A percentile compares a stretch with the other conserved stretches of the same genome.
These are phyloP conservation scores for Desmodesmus armatus DNA, from an alignment of 139 green algal genomes.

Conservation along the genomic window DNA sequence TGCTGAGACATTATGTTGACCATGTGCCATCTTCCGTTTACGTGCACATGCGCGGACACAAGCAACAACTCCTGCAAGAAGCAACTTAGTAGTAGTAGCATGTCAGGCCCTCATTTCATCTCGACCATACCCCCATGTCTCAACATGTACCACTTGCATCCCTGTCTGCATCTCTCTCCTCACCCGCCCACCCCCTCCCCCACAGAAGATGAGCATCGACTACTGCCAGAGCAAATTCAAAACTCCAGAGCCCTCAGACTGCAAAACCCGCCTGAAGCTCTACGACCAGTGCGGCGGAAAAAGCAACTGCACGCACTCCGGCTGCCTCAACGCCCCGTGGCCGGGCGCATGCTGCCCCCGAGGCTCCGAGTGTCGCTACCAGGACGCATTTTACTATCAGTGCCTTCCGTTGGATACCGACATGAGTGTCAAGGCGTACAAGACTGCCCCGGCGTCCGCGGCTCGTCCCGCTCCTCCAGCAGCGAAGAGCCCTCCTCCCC, in stretches of 20 bases:
- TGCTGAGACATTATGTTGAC: too few species aligned
- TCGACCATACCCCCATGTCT: neutral
- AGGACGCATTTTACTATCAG: neutral
- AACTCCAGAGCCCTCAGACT: too few species aligned
- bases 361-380: neutral
- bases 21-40: too few species aligned
- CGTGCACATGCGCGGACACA: too few species aligned
- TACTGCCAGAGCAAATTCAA: neutral
- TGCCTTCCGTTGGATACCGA: neutral
- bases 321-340: constrained; percentile 13
- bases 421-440: neutral
- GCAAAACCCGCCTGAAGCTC: neutral
- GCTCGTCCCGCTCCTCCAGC: neutral
- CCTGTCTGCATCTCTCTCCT: too few species aligned
- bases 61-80: too few species aligned
- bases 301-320: constrained; percentile 4
- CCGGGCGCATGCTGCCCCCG: constrained; percentile 17
- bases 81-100: neutral
- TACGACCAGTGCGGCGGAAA: constrained; percentile 31
- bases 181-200: neutral
- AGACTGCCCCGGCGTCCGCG: neutral
- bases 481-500: neutral
- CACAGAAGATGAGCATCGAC: neutral
- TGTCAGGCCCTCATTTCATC: too few species aligned
- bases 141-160: neutral